Percentiles rank a stretch among this genome's conserved stretches.
phyloP scores from a whole-genome alignment of 1,139 yeast species.

The Groenewaldozyma sp. region DNA sequence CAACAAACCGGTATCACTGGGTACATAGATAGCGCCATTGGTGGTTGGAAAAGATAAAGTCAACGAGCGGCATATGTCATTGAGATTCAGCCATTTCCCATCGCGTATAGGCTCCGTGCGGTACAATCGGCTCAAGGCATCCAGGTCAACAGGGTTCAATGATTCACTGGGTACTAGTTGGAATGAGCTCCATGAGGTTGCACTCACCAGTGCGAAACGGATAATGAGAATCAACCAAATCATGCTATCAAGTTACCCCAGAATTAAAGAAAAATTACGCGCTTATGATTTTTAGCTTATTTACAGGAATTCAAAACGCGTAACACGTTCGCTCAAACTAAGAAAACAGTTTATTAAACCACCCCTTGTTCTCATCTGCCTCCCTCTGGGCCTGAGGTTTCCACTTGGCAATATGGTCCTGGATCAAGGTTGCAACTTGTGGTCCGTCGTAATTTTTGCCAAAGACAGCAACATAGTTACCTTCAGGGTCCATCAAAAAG shows the following conservation, averaged over 20 bases:
- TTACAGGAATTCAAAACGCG: background rate
- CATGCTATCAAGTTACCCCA: background rate
- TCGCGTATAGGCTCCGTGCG: conserved; percentile 9
- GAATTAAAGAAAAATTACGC: conserved; percentile 1
- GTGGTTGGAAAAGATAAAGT: conserved; percentile 12
- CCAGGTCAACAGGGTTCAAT: conserved; percentile 15
- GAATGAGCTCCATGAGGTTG: conserved; percentile 13
- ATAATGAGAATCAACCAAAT: background rate
- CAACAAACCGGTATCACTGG: conserved; percentile 18
- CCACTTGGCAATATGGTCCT: conserved; percentile 68
- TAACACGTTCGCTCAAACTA: no score
- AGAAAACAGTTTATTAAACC: conserved; percentile 8
- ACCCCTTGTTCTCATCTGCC: conserved; percentile 10
- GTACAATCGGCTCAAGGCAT: conserved; percentile 12
- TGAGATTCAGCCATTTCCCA: conserved; percentile 3
- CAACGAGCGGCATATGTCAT: conserved; percentile 13
- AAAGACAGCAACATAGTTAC: conserved; percentile 84
- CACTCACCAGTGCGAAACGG: background rate
- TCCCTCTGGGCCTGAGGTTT: conserved; percentile 38
- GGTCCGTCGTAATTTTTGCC: conserved; percentile 82
- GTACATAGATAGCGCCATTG: conserved; percentile 15
- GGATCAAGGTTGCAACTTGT: conserved; percentile 71
- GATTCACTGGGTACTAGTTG: conserved; percentile 17
- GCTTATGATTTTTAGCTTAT: conserved; percentile 2
- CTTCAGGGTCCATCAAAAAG: conserved; percentile 95